phyloP scores from a whole-genome alignment of 2,329 filamentous ascomycete genomes.

The Aureobasidium namibiae region DNA sequence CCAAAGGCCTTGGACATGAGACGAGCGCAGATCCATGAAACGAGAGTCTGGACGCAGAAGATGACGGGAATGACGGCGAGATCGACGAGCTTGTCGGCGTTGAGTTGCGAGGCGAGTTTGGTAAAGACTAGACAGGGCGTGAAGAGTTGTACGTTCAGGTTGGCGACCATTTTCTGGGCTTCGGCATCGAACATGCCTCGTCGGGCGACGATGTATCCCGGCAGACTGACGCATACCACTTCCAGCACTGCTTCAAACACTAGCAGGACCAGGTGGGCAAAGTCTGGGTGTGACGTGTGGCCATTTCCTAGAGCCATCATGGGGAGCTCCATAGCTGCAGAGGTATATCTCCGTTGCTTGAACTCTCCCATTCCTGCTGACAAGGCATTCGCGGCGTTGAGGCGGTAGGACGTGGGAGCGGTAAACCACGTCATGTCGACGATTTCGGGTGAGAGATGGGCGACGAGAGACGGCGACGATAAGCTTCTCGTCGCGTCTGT shows the following conservation, averaged over 20 bases:
- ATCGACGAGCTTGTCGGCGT: conserved; percentile 79
- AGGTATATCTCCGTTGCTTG: background rate
- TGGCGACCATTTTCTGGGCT: conserved; percentile 92
- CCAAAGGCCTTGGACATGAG: conserved; percentile 65
- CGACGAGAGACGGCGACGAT: no score
- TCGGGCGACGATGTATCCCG: conserved; percentile 84
- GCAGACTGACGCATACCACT: conserved; percentile 88
- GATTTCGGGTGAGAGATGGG: background rate
- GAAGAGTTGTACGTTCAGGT: conserved; percentile 92
- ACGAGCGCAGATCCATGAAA: conserved; percentile 73
- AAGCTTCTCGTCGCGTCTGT: background rate
- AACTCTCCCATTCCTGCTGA: background rate
- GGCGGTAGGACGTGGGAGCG: conserved; percentile 8
- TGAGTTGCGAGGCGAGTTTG: conserved; percentile 90
- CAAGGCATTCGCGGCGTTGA: conserved; percentile 2
- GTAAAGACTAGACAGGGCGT: conserved; percentile 97
- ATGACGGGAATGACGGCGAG: conserved; percentile 93
- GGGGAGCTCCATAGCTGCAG: conserved; percentile 5
- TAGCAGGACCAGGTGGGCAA: conserved; percentile 64
- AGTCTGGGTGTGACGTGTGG: conserved; percentile 50
- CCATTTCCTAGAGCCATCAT: conserved; percentile 11
- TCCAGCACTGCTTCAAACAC: conserved; percentile 94
- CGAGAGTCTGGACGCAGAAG: conserved; percentile 76
- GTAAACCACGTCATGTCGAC: conserved; percentile 8
- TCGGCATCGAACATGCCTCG: conserved; percentile 92